Evolutionary conservation across 2,329 filamentous ascomycete genomes (phyloP).

Genomic region (Aspergillus sergii): DNA sequence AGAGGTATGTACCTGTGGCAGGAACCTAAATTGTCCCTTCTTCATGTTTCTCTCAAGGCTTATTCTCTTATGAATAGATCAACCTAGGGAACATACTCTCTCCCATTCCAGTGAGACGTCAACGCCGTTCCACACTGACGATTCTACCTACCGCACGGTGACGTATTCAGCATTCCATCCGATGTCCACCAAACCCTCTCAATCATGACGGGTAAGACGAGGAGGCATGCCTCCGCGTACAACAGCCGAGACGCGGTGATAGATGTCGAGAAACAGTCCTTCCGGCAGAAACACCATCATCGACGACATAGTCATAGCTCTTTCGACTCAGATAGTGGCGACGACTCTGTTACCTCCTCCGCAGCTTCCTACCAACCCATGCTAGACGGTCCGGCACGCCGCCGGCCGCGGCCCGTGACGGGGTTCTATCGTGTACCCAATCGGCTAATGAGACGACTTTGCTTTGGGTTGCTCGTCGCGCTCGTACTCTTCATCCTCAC

Average conservation of each 20-base stretch:
- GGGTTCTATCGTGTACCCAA: slow-evolving; percentile 67
- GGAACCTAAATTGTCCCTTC: neutral
- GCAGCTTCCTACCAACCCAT: slow-evolving; percentile 56
- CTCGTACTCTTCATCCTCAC: slow-evolving; percentile 77
- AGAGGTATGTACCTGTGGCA: neutral
- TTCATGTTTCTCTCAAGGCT: neutral
- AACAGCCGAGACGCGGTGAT: slow-evolving; percentile 25
- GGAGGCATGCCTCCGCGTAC: slow-evolving; percentile 32
- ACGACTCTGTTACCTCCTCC: slow-evolving; percentile 42
- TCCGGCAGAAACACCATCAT: slow-evolving; percentile 24
- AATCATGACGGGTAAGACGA: slow-evolving; percentile 36
- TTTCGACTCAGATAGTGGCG: slow-evolving; percentile 31
- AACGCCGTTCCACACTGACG: slow-evolving; percentile 14
- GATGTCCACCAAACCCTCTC: slow-evolving; percentile 23
- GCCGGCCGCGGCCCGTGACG: slow-evolving; percentile 34
- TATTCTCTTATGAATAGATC: neutral
- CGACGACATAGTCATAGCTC: slow-evolving; percentile 27
- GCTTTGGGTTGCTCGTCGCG: slow-evolving; percentile 67
- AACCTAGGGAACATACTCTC: neutral
- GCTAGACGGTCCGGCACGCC: slow-evolving; percentile 36
- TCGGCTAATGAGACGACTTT: slow-evolving; percentile 76
- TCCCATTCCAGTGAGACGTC: slow-evolving; percentile 7
- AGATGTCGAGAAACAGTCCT: slow-evolving; percentile 39
- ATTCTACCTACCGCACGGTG: neutral
- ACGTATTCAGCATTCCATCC: slow-evolving; percentile 15